Percentiles rank a stretch among this genome's conserved stretches.
Evolutionary conservation across 2,329 filamentous ascomycete genomes (phyloP).

Genomic region (Clonostachys chloroleuca): DNA sequence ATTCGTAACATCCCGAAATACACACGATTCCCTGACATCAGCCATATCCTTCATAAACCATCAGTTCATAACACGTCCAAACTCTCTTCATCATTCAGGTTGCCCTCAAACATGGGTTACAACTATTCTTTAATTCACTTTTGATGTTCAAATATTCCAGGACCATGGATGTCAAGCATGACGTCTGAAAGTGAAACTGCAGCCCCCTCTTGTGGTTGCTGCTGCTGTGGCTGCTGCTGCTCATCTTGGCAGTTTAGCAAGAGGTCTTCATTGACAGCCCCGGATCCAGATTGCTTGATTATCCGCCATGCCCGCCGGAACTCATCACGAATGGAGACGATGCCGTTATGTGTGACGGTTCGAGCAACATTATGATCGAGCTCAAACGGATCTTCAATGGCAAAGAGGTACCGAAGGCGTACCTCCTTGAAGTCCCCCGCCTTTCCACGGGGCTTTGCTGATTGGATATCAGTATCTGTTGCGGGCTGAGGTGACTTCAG

Average conservation of each 20-base stretch:
- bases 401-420: constrained; percentile 76
- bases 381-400: constrained; percentile 91
- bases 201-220: neutral
- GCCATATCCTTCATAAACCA: neutral
- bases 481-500: neutral
- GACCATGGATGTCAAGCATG: constrained; percentile 27
- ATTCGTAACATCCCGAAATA: too few relatives aligned
- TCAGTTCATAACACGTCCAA: neutral
- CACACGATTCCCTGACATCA: too few relatives aligned
- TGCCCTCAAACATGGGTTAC: too few relatives aligned
- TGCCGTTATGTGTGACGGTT: constrained; percentile 79
- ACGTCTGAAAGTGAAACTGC: constrained; percentile 14
- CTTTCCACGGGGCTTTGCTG: neutral
- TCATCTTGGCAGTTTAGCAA: constrained; percentile 41
- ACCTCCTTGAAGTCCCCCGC: constrained; percentile 57
- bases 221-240: constrained; percentile 6
- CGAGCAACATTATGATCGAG: constrained; percentile 82
- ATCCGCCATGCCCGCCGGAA: constrained; percentile 78
- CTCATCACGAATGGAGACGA: constrained; percentile 78
- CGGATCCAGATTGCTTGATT: constrained; percentile 48
- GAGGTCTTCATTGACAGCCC: constrained; percentile 38
- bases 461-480: too few relatives aligned
- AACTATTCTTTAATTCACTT: too few relatives aligned
- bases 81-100: neutral
- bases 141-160: constrained; percentile 1